Evolutionary conservation across 306 rosid genomes (phyloP), one percentile per base, ranked within the genome.

Genomic region (Cajanus cajan): DNA sequence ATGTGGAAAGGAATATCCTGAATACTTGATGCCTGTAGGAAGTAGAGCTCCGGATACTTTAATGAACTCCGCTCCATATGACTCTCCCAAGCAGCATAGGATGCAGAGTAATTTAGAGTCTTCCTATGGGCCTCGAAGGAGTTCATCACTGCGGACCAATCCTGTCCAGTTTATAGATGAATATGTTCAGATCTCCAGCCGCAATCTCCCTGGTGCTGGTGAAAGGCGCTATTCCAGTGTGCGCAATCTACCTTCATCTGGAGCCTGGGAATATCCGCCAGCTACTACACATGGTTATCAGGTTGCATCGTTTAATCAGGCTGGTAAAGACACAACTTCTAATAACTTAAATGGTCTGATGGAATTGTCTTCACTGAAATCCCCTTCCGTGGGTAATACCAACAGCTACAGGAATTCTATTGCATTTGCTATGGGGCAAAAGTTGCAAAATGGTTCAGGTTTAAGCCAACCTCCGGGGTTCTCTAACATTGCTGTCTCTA

Each of bases 201-300:
- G 40, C 68, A 81, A 80, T 78, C 71, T 59, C 70, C 70, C 74
- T 19, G 94, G 83, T 71, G 52, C 87, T 34, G 78, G 90, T 24
- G 98, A 90, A 89, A 90, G 95, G 78, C 90, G 87, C 71, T 85
- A 81, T 83, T 81, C 78, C 50, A 90, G 98, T 80, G 88, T 95
- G 68, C 90, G 90, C 73, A 93, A 68, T 83, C 66, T 91, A 45
- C 90, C 89, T 34, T 61, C 94, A 61, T 68, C 91, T n/a, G 89
- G 82, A 51, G 78, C 86, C 71, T 88, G 86, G 89, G 93, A 90
- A 84, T 62, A 87, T 88, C 99, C 88, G 81, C 98, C 98, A 8
- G 93, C 94, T 75, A 93, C 96, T 3, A 82, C 89, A 52, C 97
- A 91, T 76, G 97, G 93, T 79, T 90, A 86, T 85, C 94, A 96